Evolutionary conservation across 2,329 filamentous ascomycete genomes (phyloP), one percentile per base, ranked within the genome.

Genomic region (Pestalotiopsis sp.): DNA sequence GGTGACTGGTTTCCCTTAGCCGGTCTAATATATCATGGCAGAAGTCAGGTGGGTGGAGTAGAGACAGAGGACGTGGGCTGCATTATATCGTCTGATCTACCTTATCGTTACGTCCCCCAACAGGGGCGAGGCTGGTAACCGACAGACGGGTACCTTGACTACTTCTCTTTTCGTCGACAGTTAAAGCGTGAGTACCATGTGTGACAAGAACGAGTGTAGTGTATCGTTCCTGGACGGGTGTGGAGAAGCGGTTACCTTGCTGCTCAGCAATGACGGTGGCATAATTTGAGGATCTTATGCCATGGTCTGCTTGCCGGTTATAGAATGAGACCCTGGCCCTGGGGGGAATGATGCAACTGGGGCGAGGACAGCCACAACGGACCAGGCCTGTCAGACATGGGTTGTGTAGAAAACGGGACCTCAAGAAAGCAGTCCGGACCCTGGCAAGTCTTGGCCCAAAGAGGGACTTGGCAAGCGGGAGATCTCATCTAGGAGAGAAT

Each of bases 281-380:
- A 87, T 86, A 87, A 87, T 85, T 86, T 85, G 85, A 81, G 79
- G 82, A 86, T 86, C 83, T 87, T 87, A 87, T 87, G 85, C 84
- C 82, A 84, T 84, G 81, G 81, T 77, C 76, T 77, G 77, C 79
- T 79, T 83, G 78, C 83, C 81, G 79, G 81, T 85, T 86, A 84
- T 86, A 85, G 83, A 84, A 82, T 81, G 80, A 79, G 77, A 80
- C 77, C 76, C 76, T 74, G 75, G 73, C 77, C 76, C 75, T 73
- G 76, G 76, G 76, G 27, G 75, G 74, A 76, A 81, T 81, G 81
- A 83, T 83, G 81, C 79, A 81, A 81, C 79, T 75, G 74, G 74
- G 74, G 75, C 75, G 77, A 76, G 75, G 64, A 59, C 75, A 78
- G 76, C 75, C 76, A 78, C 72, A 74, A 72, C 73, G 72, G 74